Evolutionary conservation across 768 basidiomycete species (phyloP).

Genomic region (Auriscalpium vulgare): DNA sequence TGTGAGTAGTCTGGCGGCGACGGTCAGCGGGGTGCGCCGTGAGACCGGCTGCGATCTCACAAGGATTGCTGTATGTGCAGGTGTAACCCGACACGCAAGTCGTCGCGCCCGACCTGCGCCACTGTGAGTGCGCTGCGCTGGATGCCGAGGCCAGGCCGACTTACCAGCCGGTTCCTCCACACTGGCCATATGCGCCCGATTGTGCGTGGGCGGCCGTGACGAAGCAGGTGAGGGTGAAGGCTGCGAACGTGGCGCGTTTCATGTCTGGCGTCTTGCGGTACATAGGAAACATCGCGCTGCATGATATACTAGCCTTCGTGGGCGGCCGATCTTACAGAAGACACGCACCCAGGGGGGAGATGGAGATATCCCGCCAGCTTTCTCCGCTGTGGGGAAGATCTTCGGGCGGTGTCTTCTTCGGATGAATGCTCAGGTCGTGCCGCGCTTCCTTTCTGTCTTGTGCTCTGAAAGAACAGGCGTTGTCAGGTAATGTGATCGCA

Average conservation of each 20-base stretch:
- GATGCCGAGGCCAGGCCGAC: not conserved
- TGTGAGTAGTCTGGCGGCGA: conserved; percentile 40
- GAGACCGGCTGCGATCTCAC: conserved; percentile 17
- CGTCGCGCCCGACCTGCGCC: conserved; percentile 32
- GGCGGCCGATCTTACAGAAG: not conserved
- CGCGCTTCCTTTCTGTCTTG: too few relatives aligned
- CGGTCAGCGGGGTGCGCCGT: not conserved
- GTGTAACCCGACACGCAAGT: conserved; percentile 36
- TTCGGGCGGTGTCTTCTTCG: conserved; percentile 2
- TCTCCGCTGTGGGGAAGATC: not conserved
- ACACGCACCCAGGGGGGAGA: not conserved
- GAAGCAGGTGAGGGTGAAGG: not conserved
- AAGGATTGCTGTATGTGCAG: conserved; percentile 33
- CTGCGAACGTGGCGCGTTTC: not conserved
- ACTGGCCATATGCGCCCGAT: conserved; percentile 34
- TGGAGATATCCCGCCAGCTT: not conserved
- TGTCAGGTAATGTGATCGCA: too few relatives aligned
- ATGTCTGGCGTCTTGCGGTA: not conserved
- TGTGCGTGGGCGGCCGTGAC: conserved; percentile 22
- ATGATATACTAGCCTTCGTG: too few relatives aligned
- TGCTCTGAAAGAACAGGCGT: too few relatives aligned
- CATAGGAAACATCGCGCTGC: too few relatives aligned
- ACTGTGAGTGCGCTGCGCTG: not conserved
- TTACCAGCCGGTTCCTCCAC: conserved; percentile 29
- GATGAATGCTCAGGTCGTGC: not conserved